A percentile compares a stretch with the other conserved stretches of the same genome.
These are phyloP conservation scores for Neonectria magnoliae DNA, from an alignment of 2,329 filamentous ascomycete species.

Conservation along the genomic window DNA sequence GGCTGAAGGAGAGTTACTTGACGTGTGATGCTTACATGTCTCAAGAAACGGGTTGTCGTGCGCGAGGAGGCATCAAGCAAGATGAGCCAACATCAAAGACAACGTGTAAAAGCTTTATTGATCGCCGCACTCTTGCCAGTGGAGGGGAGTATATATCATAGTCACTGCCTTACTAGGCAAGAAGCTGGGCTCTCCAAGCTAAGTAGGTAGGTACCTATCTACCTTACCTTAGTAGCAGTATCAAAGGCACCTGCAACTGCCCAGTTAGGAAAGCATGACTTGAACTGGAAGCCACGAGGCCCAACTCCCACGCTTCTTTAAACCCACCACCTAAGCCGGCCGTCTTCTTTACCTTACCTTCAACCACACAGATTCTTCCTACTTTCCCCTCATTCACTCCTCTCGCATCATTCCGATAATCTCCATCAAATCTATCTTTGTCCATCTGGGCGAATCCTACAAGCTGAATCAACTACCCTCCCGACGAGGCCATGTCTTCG, in stretches of 20 bases:
- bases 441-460: background rate
- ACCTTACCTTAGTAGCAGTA: background rate
- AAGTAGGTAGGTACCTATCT: too few species aligned
- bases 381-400: background rate
- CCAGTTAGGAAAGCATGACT: background rate
- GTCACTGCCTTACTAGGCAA: background rate
- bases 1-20: background rate
- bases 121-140: too few species aligned
- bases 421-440: slow-evolving; percentile 1
- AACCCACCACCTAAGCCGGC: background rate
- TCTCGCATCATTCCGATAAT: background rate
- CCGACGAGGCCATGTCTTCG: background rate
- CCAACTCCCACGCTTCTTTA: background rate
- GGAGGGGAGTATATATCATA: too few species aligned
- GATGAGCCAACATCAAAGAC: too few species aligned
- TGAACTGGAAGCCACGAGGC: background rate
- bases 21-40: background rate
- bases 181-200: background rate
- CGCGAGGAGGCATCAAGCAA: too few species aligned
- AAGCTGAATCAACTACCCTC: background rate
- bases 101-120: too few species aligned
- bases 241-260: too few species aligned
- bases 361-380: background rate
- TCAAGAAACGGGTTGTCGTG: too few species aligned
- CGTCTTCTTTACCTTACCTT: background rate